These are phyloP conservation scores for Tulasnella calospora DNA, from an alignment of 768 basidiomycete species.

Conservation along the genomic window DNA sequence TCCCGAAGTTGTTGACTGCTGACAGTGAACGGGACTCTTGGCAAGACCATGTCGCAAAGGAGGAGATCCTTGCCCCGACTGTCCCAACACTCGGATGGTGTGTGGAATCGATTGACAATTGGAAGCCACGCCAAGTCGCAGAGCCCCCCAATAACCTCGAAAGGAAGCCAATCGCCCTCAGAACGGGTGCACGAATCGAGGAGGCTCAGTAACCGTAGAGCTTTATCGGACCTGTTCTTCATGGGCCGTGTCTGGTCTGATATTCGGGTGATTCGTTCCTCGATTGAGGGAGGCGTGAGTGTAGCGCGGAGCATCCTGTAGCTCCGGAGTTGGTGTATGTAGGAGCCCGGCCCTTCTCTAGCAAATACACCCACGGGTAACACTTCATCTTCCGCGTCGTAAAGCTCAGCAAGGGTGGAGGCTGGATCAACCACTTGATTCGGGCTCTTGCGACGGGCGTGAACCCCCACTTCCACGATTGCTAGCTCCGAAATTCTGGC, in stretches of 20 bases:
- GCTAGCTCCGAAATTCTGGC: background rate
- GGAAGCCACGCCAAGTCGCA: background rate
- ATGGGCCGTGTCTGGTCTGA: background rate
- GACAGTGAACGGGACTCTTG: background rate
- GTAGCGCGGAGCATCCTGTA: background rate
- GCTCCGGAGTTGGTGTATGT: background rate
- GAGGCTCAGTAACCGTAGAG: background rate
- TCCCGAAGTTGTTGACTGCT: background rate
- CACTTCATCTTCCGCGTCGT: constrained; percentile 7
- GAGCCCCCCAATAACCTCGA: constrained; percentile 41
- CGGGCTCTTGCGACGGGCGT: background rate
- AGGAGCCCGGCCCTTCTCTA: background rate
- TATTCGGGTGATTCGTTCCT: background rate
- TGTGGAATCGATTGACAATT: background rate
- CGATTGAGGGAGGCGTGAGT: background rate
- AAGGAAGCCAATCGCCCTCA: constrained; percentile 42
- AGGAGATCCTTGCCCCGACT: background rate
- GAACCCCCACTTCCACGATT: background rate
- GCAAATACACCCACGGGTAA: background rate
- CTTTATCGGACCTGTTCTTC: background rate
- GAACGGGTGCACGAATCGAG: constrained; percentile 33
- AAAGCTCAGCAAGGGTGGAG: background rate
- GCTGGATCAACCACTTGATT: background rate
- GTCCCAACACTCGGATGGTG: background rate
- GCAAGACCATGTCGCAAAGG: constrained; percentile 13